Conservation (phyloP, 306 rosid genomes). For the Senna siamea region DNA sequence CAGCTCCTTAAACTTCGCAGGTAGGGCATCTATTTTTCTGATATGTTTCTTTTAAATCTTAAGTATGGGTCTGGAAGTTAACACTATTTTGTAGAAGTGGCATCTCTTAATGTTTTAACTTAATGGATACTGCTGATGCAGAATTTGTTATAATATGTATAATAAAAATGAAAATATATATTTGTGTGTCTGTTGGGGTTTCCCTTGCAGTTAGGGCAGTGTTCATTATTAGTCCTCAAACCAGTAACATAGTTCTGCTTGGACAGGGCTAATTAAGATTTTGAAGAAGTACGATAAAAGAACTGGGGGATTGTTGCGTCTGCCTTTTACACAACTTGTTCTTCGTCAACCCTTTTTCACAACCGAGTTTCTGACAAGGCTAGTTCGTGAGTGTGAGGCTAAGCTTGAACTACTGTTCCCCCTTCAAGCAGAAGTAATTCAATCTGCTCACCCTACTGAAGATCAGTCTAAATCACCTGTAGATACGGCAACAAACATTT, state of each 20-base stretch:
- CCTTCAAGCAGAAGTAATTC: constrained; percentile 80
- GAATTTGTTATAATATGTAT: too few species aligned
- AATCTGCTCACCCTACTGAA: constrained; percentile 52
- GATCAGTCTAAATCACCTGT: constrained; percentile 35
- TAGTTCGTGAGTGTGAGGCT: constrained; percentile 85
- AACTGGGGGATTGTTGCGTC: constrained; percentile 77
- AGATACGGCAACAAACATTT: constrained; percentile 32
- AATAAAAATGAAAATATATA: too few species aligned
- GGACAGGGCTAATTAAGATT: constrained; percentile 81
- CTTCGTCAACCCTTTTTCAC: constrained; percentile 85
- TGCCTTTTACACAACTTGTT: constrained; percentile 85
- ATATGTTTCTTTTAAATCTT: constrained; percentile 1
- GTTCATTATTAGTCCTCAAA: constrained; percentile 28
- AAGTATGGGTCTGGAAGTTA: constrained; percentile 17
- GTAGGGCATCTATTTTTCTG: constrained; percentile 42
- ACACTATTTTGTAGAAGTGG: constrained; percentile 30
- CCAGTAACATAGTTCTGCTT: constrained; percentile 41
- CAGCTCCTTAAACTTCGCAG: constrained; percentile 96
- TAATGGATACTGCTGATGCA: too few species aligned
- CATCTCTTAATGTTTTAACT: constrained; percentile 31
- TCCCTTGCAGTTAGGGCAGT: constrained; percentile 10
- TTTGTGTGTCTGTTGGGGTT: too few species aligned
- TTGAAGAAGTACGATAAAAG: constrained; percentile 94
- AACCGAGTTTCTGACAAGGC: constrained; percentile 78
- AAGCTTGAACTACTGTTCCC: constrained; percentile 95